A percentile compares a stretch with the other conserved stretches of the same genome.
Conservation (phyloP, 768 basidiomycete genomes). For the Tricholoma saponaceum region DNA sequence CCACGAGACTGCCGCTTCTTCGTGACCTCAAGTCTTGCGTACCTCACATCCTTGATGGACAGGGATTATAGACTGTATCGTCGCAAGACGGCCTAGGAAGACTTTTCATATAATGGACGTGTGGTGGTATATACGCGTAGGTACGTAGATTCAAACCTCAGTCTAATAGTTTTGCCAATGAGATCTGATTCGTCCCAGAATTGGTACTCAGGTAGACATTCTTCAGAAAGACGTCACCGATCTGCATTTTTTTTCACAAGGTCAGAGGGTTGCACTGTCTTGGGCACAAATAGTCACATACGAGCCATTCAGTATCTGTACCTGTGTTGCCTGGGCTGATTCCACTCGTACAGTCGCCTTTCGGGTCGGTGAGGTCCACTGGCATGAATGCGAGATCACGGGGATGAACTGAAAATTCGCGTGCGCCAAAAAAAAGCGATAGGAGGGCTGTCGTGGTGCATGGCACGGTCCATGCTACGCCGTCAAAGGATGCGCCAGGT, state of each 20-base stretch:
- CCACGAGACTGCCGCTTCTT: neutral
- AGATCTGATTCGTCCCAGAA: too few relatives aligned
- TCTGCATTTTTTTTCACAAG: slow-evolving; percentile 15
- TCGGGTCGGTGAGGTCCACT: slow-evolving; percentile 40
- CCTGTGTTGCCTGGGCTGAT: slow-evolving; percentile 36
- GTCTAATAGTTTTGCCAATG: slow-evolving; percentile 25
- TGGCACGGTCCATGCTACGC: too few relatives aligned
- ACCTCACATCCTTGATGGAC: too few relatives aligned
- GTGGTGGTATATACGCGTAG: neutral
- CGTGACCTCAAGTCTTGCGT: neutral
- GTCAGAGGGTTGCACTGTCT: too few relatives aligned
- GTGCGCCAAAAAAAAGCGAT: too few relatives aligned
- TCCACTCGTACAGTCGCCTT: slow-evolving; percentile 56
- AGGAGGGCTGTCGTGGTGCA: too few relatives aligned
- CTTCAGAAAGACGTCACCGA: slow-evolving; percentile 40
- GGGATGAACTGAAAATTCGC: too few relatives aligned
- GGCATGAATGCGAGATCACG: slow-evolving; percentile 50
- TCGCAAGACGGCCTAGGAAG: neutral
- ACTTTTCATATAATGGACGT: neutral
- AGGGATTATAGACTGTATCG: neutral
- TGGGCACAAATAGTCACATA: too few relatives aligned
- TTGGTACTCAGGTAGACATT: slow-evolving; percentile 37
- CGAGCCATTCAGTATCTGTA: slow-evolving; percentile 48
- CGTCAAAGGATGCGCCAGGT: too few relatives aligned
- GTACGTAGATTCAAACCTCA: neutral